A percentile compares a stretch with the other conserved stretches of the same genome.
These are phyloP conservation scores for Actinomortierella ambigua DNA, from an alignment of 371 early-diverging fungal genomes.

Conservation along the genomic window DNA sequence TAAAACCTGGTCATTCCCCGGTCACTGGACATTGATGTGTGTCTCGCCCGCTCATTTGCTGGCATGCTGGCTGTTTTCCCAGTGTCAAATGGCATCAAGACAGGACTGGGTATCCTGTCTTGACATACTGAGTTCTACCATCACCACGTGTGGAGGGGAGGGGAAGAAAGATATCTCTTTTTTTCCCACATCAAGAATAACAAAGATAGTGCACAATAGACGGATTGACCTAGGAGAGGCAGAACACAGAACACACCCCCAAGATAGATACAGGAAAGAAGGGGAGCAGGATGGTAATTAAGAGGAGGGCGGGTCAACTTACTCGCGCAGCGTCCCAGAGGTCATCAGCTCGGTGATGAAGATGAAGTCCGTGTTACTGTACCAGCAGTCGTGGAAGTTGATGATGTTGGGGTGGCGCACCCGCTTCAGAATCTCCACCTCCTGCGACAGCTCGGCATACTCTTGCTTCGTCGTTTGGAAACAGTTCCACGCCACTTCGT, in stretches of 20 bases:
- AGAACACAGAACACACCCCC: background rate
- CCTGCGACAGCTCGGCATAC: constrained; percentile 74
- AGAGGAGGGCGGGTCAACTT: constrained; percentile 9
- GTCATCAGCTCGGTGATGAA: constrained; percentile 97
- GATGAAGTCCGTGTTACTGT: constrained; percentile 70
- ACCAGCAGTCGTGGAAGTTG: constrained; percentile 84
- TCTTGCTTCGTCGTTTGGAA: constrained; percentile 71
- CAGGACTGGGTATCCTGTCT: too few relatives aligned
- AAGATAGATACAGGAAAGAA: background rate
- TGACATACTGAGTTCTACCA: too few relatives aligned
- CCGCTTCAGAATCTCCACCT: constrained; percentile 80
- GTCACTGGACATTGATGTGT: too few relatives aligned
- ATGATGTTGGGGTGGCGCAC: constrained; percentile 91
- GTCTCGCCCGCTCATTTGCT: too few relatives aligned
- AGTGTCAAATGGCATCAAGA: too few relatives aligned
- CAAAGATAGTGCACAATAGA: background rate
- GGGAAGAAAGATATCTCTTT: too few relatives aligned
- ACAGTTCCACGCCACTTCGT: constrained; percentile 94
- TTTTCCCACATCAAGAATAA: background rate
- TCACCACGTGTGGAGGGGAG: background rate
- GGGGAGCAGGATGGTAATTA: background rate
- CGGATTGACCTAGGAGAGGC: too few relatives aligned
- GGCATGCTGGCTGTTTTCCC: too few relatives aligned
- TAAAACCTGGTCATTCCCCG: too few relatives aligned
- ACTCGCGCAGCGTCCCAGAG: constrained; percentile 81